Conservation (phyloP, 257 asterid genomes). For the Solanum neorickii region DNA sequence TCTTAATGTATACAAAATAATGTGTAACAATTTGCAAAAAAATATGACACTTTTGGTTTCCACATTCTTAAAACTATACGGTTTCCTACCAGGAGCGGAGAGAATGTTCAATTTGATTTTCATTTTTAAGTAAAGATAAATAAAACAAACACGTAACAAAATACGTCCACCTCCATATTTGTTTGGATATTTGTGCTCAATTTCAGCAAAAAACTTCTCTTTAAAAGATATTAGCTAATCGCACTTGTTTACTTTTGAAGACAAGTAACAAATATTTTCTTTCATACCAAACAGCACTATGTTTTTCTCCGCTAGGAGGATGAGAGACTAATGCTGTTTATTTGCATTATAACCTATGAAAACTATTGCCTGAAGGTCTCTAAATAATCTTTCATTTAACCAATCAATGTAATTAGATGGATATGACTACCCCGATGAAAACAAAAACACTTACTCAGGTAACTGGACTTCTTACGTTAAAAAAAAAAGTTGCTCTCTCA, state of each 20-base stretch:
- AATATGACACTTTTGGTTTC: neutral
- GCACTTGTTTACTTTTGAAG: neutral
- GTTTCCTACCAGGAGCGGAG: neutral
- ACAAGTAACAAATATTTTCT: neutral
- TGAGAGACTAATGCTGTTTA: neutral
- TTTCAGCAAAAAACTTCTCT: neutral
- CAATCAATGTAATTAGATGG: neutral
- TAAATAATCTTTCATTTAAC: neutral
- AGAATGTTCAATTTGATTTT: neutral
- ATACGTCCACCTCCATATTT: neutral
- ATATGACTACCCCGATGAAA: neutral
- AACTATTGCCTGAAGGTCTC: neutral
- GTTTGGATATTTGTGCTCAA: neutral
- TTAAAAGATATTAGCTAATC: neutral
- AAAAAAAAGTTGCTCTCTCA: neutral
- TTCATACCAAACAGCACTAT: neutral
- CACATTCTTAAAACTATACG: neutral
- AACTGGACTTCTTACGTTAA: neutral
- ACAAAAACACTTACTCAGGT: neutral
- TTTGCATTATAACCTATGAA: neutral
- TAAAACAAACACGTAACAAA: neutral
- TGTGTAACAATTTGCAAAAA: no score
- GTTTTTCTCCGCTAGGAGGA: neutral
- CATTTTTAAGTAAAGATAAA: neutral
- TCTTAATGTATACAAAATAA: neutral